Base-by-base conservation (phyloP, 345 rosid species). In the Salix arbutifolia region DNA sequence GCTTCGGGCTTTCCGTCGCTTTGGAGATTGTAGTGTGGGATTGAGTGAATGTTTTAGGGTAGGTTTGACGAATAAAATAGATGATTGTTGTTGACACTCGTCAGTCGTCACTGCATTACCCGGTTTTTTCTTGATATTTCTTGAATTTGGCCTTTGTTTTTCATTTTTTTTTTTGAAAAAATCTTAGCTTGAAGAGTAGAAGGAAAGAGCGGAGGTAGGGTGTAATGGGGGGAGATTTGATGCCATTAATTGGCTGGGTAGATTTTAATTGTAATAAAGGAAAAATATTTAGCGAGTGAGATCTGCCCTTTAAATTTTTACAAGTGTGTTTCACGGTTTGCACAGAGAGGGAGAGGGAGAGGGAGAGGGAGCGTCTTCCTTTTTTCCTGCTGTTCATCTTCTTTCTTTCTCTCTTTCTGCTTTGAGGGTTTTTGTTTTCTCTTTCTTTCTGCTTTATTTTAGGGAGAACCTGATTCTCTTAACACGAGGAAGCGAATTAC, bases 401-500 rank as follows among this genome's bases (percentile, higher is more conserved):
- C 40, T 42, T 31, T 35, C 16, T 71, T 52, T 79, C 40, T 42
- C 25, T 35, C 16, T 71, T 52, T 79, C 31, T 50, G 19, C 66
- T 21, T 65, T 65, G 40, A 30, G 18, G 13, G 8, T 65, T 13
- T 65, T 18, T 65, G 31, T 14, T 8, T 12, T 61, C 56, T 61
- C 60, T 76, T n/a, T 52, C 65, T 46, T 23, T 71, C 58, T 38
- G 80, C 84, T 89, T 86, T 88, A 64, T 81, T 77, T 86, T 88
- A 85, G 84, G 91, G 85, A 88, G 94, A 87, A 89, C 91, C 93
- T 82, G 97, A 91, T 93, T 93, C 96, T 91, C 88, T 83, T 68
- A 86, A 83, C 90, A 81, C 91, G 91, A 89, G 90, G 79, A 90
- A 69, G 81, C 86, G 81, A 83, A 83, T 86, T 91, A 80, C 80